Evolutionary conservation across 1,284 basidiomycete species (phyloP).

Genomic region (Sporisorium exsertum): DNA sequence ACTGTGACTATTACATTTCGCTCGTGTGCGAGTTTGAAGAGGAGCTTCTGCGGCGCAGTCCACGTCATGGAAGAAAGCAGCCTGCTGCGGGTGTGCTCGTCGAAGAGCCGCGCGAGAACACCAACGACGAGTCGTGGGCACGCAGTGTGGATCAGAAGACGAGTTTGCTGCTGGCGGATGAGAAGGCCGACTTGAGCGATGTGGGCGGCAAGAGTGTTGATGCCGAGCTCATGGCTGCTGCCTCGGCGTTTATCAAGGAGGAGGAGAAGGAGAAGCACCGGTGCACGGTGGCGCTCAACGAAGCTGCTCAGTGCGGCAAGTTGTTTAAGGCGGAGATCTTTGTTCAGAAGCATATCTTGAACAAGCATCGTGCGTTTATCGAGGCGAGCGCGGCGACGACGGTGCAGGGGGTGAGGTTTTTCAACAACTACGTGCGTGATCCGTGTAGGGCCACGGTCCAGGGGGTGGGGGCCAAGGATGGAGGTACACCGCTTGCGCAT

Average conservation of each 20-base stretch:
- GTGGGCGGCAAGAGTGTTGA: conserved; percentile 50
- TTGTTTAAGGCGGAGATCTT: conserved; percentile 62
- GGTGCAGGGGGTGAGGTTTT: conserved; percentile 39
- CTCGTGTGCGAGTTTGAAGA: conserved; percentile 63
- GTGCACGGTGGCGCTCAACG: conserved; percentile 52
- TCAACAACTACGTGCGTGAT: conserved; percentile 58
- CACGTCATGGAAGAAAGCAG: conserved; percentile 52
- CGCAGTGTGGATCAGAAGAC: conserved; percentile 60
- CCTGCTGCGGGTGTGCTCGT: conserved; percentile 29
- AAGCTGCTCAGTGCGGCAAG: conserved; percentile 55
- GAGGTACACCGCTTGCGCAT: conserved; percentile 15
- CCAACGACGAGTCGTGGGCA: conserved; percentile 58
- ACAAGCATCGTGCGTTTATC: conserved; percentile 60
- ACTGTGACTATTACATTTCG: conserved; percentile 66
- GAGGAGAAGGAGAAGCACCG: conserved; percentile 62
- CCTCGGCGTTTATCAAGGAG: conserved; percentile 50
- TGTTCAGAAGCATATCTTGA: conserved; percentile 64
- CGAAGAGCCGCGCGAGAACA: conserved; percentile 41
- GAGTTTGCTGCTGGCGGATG: conserved; percentile 41
- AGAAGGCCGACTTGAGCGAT: conserved; percentile 43
- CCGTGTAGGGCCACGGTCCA: conserved; percentile 41
- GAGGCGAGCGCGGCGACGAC: conserved; percentile 18
- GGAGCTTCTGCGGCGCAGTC: conserved; percentile 59
- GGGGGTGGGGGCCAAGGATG: not conserved
- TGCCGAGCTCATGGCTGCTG: conserved; percentile 43